A percentile compares a stretch with the other conserved stretches of the same genome.
Conservation (phyloP, 768 basidiomycete genomes). For the Phlebiopsis gigantea region DNA sequence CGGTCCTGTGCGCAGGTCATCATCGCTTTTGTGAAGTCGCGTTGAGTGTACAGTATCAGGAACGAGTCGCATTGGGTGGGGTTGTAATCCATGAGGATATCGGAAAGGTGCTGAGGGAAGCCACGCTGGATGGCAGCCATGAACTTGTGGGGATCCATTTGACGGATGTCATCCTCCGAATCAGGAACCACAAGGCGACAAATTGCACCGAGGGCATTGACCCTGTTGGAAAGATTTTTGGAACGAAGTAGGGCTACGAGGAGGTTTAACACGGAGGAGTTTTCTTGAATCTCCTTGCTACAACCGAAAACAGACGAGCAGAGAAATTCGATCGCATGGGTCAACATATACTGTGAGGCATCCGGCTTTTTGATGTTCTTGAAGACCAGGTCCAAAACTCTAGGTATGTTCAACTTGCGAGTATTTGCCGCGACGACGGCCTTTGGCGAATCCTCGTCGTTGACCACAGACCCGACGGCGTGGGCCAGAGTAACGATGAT, state of each 20-base stretch:
- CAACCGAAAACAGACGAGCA: constrained; percentile 39
- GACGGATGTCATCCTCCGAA: constrained; percentile 38
- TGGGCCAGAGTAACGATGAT: constrained; percentile 49
- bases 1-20: constrained; percentile 39
- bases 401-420: constrained; percentile 18
- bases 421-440: constrained; percentile 34
- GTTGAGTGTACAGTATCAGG: constrained; percentile 28
- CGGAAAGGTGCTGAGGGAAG: constrained; percentile 40
- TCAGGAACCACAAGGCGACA: constrained; percentile 42
- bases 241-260: constrained; percentile 53
- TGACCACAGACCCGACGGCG: constrained; percentile 39
- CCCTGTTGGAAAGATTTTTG: constrained; percentile 48
- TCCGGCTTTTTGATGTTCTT: constrained; percentile 39
- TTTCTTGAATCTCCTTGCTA: constrained; percentile 37
- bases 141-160: constrained; percentile 45
- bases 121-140: constrained; percentile 36
- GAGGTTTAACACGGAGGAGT: constrained; percentile 40
- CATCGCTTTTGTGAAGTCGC: constrained; percentile 51
- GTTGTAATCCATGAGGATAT: constrained; percentile 47
- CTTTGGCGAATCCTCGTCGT: constrained; percentile 33
- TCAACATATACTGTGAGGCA: constrained; percentile 37
- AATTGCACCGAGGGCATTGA: constrained; percentile 46
- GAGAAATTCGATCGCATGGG: constrained; percentile 49
- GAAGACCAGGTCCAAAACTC: constrained; percentile 38
- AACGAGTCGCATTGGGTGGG: constrained; percentile 38